Evolutionary conservation across 2,329 filamentous ascomycete species (phyloP), one percentile per base, ranked within the genome.

Genomic region (Verticillium albo-atrum): DNA sequence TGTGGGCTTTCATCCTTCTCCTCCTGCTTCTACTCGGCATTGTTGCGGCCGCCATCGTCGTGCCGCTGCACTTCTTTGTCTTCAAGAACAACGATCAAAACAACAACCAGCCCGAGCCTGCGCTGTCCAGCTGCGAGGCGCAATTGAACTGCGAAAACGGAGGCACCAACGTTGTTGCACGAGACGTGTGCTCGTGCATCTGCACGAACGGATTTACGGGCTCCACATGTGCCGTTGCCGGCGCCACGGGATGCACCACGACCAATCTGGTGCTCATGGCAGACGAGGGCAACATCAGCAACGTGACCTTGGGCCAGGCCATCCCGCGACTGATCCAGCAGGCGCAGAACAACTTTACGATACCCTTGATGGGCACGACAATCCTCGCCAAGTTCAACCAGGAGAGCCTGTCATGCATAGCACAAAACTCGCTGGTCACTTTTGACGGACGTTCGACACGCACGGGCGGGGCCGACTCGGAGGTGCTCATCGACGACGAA

Each of bases 161-260:
- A 10, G 94, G 94, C 28, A 87, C 88, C 20, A 92, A 88, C 58
- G 83, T 94, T 17, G 74, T 92, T 23, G 84, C 82, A 17, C 79
- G 85, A 59, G 83, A 85, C 3, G 77, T 82, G 23, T 98, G 94
- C 75, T 89, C 88, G 14, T 99, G 94, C 71, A 86, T 97, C 51
- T 99, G 94, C 74, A 86, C 89, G 25, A 92, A 95, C 67, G 92
- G 93, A 1, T 98, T 94, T 71, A 93, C 90, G 0, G 82, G 83
- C 15, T 74, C 75, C 25, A 77, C 82, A 61, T 86, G 84, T 68
- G 79, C 77, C 5, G 71, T 73, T 26, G 70, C 74, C 2, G 78
- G 77, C 55, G 71, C 77, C 1, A 72, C 77, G 42, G 82, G 82
- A 17, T 87, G 84, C 67, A 82, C 82, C 1, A 83, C 80, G 1